phyloP scores from a whole-genome alignment of 176 grass and related monocot genomes.

The Melocanna baccifera region DNA sequence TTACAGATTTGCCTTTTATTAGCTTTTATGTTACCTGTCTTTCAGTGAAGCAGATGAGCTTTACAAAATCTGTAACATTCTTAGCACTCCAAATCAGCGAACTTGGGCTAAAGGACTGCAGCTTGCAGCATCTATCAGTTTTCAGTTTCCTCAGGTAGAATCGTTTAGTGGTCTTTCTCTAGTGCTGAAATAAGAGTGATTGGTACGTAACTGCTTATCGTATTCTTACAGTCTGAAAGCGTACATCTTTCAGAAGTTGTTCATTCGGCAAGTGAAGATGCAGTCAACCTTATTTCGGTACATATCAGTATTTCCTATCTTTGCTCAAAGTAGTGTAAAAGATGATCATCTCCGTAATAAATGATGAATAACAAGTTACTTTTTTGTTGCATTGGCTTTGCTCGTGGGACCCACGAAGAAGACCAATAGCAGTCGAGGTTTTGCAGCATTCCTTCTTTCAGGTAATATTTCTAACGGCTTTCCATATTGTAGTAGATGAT shows the following conservation, averaged over 20 bases:
- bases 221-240: constrained; percentile 53
- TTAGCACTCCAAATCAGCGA: constrained; percentile 71
- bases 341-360: not conserved
- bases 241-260: constrained; percentile 63
- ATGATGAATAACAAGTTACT: constrained; percentile 15
- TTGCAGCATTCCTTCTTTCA: constrained; percentile 92
- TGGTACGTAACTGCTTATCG: not conserved
- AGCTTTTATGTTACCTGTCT: constrained; percentile 18
- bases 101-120: constrained; percentile 82
- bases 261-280: constrained; percentile 71
- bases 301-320: not conserved
- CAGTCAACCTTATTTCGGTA: constrained; percentile 89
- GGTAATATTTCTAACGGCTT: no score
- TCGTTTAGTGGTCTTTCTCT: not conserved
- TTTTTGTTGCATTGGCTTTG: constrained; percentile 72
- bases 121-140: constrained; percentile 70
- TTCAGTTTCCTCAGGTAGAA: constrained; percentile 80
- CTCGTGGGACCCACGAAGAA: constrained; percentile 78
- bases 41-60: constrained; percentile 86
- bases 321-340: not conserved
- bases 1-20: not conserved
- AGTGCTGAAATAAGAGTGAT: not conserved
- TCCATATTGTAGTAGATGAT: not conserved
- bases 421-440: constrained; percentile 79
- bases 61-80: constrained; percentile 88